Percentiles rank a stretch among this genome's conserved stretches.
phyloP scores from a whole-genome alignment of 2,329 filamentous ascomycete species.

The Phyllosticta citriasiana region DNA sequence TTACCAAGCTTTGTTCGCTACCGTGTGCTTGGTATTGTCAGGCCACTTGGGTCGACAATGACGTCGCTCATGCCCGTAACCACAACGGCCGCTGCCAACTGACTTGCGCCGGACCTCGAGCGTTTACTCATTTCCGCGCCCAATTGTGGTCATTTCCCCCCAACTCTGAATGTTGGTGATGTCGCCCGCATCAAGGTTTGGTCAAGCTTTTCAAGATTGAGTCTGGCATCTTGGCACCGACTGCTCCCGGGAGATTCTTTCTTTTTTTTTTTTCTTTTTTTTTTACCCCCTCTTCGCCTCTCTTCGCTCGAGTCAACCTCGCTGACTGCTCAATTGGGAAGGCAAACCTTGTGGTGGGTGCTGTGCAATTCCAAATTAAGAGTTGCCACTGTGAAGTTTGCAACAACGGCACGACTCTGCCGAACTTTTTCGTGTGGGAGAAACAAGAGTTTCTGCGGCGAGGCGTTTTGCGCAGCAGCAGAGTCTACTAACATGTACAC shows the following conservation, averaged over 20 bases:
- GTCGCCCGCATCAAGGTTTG: not conserved
- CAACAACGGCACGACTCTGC: not conserved
- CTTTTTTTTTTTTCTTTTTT: too few relatives aligned
- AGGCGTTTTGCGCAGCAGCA: not conserved
- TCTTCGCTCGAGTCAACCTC: too few relatives aligned
- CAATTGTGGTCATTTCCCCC: not conserved
- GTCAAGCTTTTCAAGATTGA: not conserved
- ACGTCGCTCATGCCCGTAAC: not conserved
- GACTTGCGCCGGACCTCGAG: not conserved
- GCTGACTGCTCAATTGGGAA: too few relatives aligned
- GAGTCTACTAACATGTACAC: not conserved
- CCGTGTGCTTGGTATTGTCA: conserved; percentile 36
- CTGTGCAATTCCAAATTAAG: too few relatives aligned
- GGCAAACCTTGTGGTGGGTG: not conserved
- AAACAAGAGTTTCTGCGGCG: not conserved
- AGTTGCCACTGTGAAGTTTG: too few relatives aligned
- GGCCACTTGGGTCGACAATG: conserved; percentile 38
- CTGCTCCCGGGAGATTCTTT: not conserved
- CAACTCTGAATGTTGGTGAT: not conserved
- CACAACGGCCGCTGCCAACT: not conserved
- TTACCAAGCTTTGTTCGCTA: conserved; percentile 49
- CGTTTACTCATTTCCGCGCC: not conserved
- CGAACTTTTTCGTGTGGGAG: not conserved
- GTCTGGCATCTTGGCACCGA: not conserved
- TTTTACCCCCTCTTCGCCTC: too few relatives aligned